These are phyloP conservation scores for Trichoderma hamatum DNA, from an alignment of 2,329 filamentous ascomycete genomes.

Conservation along the genomic window DNA sequence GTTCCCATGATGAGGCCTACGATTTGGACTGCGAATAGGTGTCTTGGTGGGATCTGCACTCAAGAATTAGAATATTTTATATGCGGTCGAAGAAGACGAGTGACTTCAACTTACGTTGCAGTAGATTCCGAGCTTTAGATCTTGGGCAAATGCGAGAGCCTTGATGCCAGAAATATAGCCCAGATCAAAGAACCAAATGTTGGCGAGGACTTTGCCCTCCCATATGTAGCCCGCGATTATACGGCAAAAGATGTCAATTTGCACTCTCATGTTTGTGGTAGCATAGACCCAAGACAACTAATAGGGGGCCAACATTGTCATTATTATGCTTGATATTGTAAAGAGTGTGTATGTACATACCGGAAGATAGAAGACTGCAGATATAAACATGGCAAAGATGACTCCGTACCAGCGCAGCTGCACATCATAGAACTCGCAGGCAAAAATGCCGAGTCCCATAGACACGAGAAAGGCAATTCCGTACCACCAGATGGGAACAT, in stretches of 20 bases:
- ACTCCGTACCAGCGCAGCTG: slow-evolving; percentile 41
- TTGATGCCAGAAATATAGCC: slow-evolving; percentile 49
- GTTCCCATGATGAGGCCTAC: slow-evolving; percentile 49
- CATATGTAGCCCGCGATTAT: slow-evolving; percentile 50
- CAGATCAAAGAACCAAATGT: slow-evolving; percentile 45
- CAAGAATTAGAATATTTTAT: slow-evolving; percentile 18
- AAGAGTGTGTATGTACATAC: slow-evolving; percentile 27
- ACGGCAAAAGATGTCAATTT: slow-evolving; percentile 48
- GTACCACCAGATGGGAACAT: slow-evolving; percentile 37
- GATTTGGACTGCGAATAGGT: slow-evolving; percentile 48
- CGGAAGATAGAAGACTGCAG: slow-evolving; percentile 37
- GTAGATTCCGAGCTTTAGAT: slow-evolving; percentile 52
- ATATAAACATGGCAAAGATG: slow-evolving; percentile 35
- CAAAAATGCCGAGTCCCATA: slow-evolving; percentile 36
- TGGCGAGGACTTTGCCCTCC: slow-evolving; percentile 47
- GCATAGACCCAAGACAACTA: slow-evolving; percentile 42
- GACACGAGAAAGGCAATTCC: slow-evolving; percentile 28
- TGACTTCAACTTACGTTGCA: slow-evolving; percentile 34
- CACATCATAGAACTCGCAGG: slow-evolving; percentile 38
- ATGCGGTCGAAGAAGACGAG: not conserved
- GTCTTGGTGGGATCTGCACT: slow-evolving; percentile 45
- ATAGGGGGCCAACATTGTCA: accelerated
- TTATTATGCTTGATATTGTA: not conserved
- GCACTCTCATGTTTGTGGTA: slow-evolving; percentile 47
- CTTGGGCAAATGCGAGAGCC: slow-evolving; percentile 46